These are phyloP conservation scores for Mycena citricolor DNA, from an alignment of 1,284 basidiomycete species.

Conservation along the genomic window DNA sequence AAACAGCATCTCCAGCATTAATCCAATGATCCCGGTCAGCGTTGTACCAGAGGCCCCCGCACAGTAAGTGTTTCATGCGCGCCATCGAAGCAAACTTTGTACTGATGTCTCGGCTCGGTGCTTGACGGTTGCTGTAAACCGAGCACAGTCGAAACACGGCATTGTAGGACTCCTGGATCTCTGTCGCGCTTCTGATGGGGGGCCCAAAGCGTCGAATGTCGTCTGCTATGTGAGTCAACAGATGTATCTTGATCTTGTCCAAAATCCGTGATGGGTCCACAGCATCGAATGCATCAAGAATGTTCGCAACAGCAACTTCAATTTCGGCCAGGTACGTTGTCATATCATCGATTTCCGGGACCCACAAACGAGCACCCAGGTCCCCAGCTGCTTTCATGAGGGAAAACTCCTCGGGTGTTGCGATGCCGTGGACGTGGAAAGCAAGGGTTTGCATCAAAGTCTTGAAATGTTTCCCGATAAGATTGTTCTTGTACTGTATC, in stretches of 20 bases:
- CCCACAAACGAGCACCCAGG: constrained; percentile 20
- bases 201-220: constrained; percentile 39
- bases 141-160: constrained; percentile 35
- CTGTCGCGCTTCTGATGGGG: constrained; percentile 32
- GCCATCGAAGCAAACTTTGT: constrained; percentile 29
- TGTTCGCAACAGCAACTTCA: constrained; percentile 30
- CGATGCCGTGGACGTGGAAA: constrained; percentile 26
- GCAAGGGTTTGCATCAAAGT: constrained; percentile 25
- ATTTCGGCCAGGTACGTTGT: constrained; percentile 35
- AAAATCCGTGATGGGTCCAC: constrained; percentile 34
- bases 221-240: constrained; percentile 34
- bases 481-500: constrained; percentile 23
- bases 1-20: constrained; percentile 16
- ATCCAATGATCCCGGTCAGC: constrained; percentile 19
- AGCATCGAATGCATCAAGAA: constrained; percentile 31
- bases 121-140: constrained; percentile 35
- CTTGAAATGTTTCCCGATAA: constrained; percentile 32
- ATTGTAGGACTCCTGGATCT: constrained; percentile 39
- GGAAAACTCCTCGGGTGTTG: constrained; percentile 17
- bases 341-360: constrained; percentile 35
- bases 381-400: constrained; percentile 11
- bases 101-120: constrained; percentile 40
- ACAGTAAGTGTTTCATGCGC: constrained; percentile 30
- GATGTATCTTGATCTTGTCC: constrained; percentile 37
- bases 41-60: constrained; percentile 30